Evolutionary conservation across 495 filamentous ascomycete species (phyloP).

Genomic region (Pseudomonodictys pantanalensis): DNA sequence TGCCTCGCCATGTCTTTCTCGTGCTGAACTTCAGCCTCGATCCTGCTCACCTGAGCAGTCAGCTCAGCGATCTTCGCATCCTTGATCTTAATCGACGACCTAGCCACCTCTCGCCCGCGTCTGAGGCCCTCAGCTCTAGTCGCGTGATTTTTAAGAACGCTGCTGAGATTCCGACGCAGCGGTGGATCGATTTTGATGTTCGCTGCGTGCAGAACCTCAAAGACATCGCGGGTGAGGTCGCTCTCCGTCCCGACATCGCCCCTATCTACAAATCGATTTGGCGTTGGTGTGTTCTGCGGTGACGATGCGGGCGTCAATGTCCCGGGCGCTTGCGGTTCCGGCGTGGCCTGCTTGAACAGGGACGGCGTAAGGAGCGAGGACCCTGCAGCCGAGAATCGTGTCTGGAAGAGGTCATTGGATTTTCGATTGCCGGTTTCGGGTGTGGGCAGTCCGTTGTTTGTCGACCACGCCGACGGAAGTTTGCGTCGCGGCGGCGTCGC

Average conservation of each 20-base stretch:
- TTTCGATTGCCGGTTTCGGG: constrained; percentile 21
- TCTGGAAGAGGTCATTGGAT: constrained; percentile 24
- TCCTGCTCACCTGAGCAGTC: constrained; percentile 44
- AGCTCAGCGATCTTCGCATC: constrained; percentile 58
- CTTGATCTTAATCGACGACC: constrained; percentile 59
- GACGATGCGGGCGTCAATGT: constrained; percentile 20
- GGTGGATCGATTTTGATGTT: constrained; percentile 46
- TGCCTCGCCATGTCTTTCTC: constrained; percentile 43
- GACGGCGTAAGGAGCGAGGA: constrained; percentile 13
- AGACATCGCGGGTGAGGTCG: constrained; percentile 51
- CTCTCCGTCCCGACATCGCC: constrained; percentile 30
- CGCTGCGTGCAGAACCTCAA: constrained; percentile 51
- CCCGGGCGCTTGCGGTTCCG: not conserved
- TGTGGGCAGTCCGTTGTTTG: constrained; percentile 30
- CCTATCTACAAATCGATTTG: constrained; percentile 44
- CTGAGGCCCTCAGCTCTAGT: constrained; percentile 37
- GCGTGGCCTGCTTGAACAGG: not conserved
- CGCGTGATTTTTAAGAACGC: constrained; percentile 57
- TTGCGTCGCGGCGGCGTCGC: constrained; percentile 57
- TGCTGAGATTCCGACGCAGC: not conserved
- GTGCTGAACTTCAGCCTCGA: constrained; percentile 54
- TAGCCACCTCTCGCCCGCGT: constrained; percentile 54
- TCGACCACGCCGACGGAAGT: constrained; percentile 41
- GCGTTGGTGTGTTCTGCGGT: constrained; percentile 51
- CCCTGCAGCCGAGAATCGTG: constrained; percentile 34